Conservation (phyloP, 768 basidiomycete genomes). For the Boletus tomentosulus region DNA sequence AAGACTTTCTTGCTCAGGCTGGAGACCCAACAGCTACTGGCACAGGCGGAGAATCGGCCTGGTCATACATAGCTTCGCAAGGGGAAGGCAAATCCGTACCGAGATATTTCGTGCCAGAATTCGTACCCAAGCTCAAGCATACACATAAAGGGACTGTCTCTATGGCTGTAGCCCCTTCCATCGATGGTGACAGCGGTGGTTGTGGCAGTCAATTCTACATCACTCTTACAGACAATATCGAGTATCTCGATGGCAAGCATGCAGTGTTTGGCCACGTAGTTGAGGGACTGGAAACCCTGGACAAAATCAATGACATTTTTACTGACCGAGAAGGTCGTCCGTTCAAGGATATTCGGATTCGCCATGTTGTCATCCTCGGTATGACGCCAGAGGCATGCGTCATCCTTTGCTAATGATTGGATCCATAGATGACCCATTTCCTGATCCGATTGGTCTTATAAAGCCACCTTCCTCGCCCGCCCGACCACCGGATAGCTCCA, state of each 20-base stretch:
- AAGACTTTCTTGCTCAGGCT: constrained; percentile 93
- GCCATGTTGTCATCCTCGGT: constrained; percentile 96
- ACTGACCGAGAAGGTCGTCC: constrained; percentile 86
- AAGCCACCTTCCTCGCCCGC: constrained; percentile 74
- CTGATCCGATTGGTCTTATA: constrained; percentile 75
- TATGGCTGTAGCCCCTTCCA: constrained; percentile 91
- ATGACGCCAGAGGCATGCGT: constrained; percentile 7
- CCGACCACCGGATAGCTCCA: constrained; percentile 78
- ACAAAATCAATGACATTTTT: constrained; percentile 90
- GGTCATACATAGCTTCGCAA: constrained; percentile 65
- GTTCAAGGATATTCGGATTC: constrained; percentile 89
- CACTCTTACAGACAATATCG: constrained; percentile 85
- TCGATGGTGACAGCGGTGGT: constrained; percentile 64
- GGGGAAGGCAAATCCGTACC: constrained; percentile 33
- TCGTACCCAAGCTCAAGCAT: constrained; percentile 81
- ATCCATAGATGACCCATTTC: constrained; percentile 84
- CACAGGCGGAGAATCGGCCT: constrained; percentile 87
- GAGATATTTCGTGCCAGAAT: constrained; percentile 88
- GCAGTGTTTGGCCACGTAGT: constrained; percentile 95
- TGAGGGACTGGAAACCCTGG: constrained; percentile 87
- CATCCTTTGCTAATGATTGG: constrained; percentile 2
- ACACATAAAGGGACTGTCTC: constrained; percentile 83
- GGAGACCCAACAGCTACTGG: constrained; percentile 98
- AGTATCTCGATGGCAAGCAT: constrained; percentile 93
- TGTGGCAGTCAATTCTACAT: constrained; percentile 97